Base-by-base conservation (phyloP, 2,329 filamentous ascomycete genomes). In the Didymosphaeria variabile region DNA sequence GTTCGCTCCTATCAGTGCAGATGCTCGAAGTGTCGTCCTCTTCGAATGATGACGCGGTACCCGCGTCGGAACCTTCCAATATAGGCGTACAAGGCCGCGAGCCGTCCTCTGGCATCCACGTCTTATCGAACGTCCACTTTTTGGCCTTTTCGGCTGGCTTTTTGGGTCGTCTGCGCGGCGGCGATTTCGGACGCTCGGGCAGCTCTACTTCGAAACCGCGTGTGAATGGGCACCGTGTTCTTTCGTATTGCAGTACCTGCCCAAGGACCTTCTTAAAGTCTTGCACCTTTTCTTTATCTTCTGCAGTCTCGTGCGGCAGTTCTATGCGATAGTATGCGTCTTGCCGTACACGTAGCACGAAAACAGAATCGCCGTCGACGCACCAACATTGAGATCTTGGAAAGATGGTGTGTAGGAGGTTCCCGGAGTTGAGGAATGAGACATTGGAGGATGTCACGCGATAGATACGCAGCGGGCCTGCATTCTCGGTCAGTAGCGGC, bases 311-410 rank as follows among this genome's bases (percentile, higher is more conserved):
- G 17, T 88, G 85, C 0, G 93, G 91, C 6, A 97, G 80, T 73
- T 97, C 94, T 70, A 97, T 95, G 65, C 94, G 89, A 85, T 95
- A 97, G 77, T 95, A 97, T 46, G 91, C 90, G 32, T 94, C 90
- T 47, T 90, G 87, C 23, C 93, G 86, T 66, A 96, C 92, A 66
- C 94, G 91, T 61, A 97, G 81, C n/a, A 97, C 91, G 68, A 97
- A 97, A 68, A 90, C 93, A 44, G 90, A 90, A 58, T 89, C 86
- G 59, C 92, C 91, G 76, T 96, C 92, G 34, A 97, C 91, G 76
- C 91, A 96, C 94, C 94, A 97, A 74, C 91, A 96, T 78, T 97
- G 93, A 60, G 93, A 96, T 76, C 92, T 92, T 26, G 92, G 92
- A 55, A 97, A 81, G 64, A 97, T 95, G 12, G 94, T 91, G 71